Conservation (phyloP, 2,329 filamentous ascomycete species). For the Podosphaera xanthii region DNA sequence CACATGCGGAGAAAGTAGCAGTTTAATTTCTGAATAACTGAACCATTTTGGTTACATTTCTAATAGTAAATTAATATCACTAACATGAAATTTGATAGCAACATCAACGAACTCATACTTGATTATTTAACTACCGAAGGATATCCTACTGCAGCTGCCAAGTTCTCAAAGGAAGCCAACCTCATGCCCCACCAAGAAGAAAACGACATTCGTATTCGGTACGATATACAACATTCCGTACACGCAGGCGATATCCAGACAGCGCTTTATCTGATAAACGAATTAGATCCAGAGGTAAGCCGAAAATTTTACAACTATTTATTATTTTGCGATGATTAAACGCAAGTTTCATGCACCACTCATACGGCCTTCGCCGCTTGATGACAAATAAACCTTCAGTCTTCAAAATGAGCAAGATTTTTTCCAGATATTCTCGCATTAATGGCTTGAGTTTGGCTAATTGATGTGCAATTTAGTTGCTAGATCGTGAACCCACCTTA, state of each 20-base stretch:
- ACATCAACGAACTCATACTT: slow-evolving; percentile 86
- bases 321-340: slow-evolving; percentile 63
- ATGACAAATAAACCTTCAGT: slow-evolving; percentile 73
- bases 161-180: slow-evolving; percentile 86
- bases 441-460: neutral
- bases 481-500: slow-evolving; percentile 61
- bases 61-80: neutral
- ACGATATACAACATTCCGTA: slow-evolving; percentile 67
- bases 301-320: slow-evolving; percentile 2
- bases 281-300: slow-evolving; percentile 74
- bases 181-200: slow-evolving; percentile 50
- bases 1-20: slow-evolving; percentile 62
- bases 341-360: slow-evolving; percentile 98
- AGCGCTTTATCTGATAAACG: slow-evolving; percentile 73
- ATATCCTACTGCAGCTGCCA: slow-evolving; percentile 76
- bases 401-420: slow-evolving; percentile 52
- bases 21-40: slow-evolving; percentile 51
- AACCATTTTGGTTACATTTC: slow-evolving; percentile 16
- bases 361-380: slow-evolving; percentile 76
- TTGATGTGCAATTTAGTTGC: slow-evolving; percentile 33
- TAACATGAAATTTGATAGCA: slow-evolving; percentile 28
- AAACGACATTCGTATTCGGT: slow-evolving; percentile 51
- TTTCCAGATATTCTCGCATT: slow-evolving; percentile 6
- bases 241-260: slow-evolving; percentile 65
- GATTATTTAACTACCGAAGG: slow-evolving; percentile 94